phyloP scores from a whole-genome alignment of 352 stramenopile genomes.

The Phytopythium vexans region DNA sequence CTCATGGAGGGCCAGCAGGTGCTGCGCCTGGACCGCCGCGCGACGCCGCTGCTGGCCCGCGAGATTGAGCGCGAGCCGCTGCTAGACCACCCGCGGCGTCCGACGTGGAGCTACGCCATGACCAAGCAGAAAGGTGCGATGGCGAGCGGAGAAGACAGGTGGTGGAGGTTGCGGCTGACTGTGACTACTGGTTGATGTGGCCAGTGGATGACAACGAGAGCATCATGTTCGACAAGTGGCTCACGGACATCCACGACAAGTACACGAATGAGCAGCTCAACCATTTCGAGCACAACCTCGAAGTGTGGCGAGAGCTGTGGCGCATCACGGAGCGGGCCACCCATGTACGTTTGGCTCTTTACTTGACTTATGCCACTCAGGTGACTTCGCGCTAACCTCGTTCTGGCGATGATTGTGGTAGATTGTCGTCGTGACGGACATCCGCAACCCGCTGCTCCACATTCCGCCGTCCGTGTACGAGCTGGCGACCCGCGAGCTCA shows the following conservation, averaged over 20 bases:
- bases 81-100: conserved; percentile 70
- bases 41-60: conserved; percentile 51
- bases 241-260: conserved; percentile 83
- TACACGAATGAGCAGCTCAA: conserved; percentile 81
- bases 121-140: conserved; percentile 76
- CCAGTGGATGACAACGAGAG: conserved; percentile 76
- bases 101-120: conserved; percentile 76
- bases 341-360: conserved; percentile 50
- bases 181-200: conserved; percentile 1
- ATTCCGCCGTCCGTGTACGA: conserved; percentile 82
- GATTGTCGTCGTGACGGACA: conserved; percentile 72
- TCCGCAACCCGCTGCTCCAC: conserved; percentile 78
- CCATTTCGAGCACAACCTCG: conserved; percentile 84
- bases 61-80: conserved; percentile 60
- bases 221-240: conserved; percentile 85
- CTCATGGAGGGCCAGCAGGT: conserved; percentile 81
- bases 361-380: too few species aligned
- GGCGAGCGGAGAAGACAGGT: not conserved
- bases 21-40: conserved; percentile 48
- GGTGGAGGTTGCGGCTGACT: not conserved
- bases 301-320: conserved; percentile 87
- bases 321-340: conserved; percentile 80
- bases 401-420: not conserved
- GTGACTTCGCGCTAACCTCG: not conserved
- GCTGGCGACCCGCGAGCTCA: conserved; percentile 62